phyloP scores from a whole-genome alignment of 2,329 filamentous ascomycete species.

The Penicillium concentricum region DNA sequence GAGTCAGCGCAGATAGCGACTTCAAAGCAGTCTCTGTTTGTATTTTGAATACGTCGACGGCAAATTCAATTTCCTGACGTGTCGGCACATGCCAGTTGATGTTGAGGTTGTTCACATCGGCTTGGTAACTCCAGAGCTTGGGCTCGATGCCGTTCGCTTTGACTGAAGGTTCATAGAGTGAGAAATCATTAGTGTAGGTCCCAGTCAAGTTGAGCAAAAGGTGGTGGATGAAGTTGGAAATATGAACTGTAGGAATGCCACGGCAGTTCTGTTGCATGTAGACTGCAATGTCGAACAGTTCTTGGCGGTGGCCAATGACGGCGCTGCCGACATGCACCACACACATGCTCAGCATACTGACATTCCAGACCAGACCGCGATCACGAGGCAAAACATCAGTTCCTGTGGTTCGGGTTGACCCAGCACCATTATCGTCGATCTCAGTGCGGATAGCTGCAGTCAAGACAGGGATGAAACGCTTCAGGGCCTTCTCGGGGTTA shows the following conservation, averaged over 20 bases:
- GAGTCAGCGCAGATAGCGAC: constrained; percentile 75
- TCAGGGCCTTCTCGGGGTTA: constrained; percentile 88
- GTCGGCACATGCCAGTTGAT: constrained; percentile 90
- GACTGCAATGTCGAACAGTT: constrained; percentile 84
- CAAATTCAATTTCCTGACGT: constrained; percentile 79
- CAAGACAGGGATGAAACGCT: constrained; percentile 84
- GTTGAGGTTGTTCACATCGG: constrained; percentile 70
- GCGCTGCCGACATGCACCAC: constrained; percentile 93
- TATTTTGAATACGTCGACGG: constrained; percentile 81
- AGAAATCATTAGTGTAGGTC: constrained; percentile 88
- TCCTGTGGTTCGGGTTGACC: constrained; percentile 89
- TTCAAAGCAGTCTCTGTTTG: constrained; percentile 75
- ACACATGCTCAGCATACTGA: constrained; percentile 96
- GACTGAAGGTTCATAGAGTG: constrained; percentile 78
- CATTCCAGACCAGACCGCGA: constrained; percentile 90
- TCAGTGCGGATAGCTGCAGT: constrained; percentile 91
- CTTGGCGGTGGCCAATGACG: constrained; percentile 82
- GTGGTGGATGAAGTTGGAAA: constrained; percentile 97
- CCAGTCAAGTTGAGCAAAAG: constrained; percentile 90
- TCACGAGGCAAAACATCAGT: constrained; percentile 91
- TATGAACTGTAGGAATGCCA: constrained; percentile 89
- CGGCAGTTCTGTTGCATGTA: constrained; percentile 97
- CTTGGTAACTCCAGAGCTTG: constrained; percentile 79
- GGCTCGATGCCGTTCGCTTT: constrained; percentile 70
- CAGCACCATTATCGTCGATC: constrained; percentile 94